These are phyloP conservation scores for Skeletonema potamos DNA, from an alignment of 108 stramenopile genomes.

Conservation along the genomic window DNA sequence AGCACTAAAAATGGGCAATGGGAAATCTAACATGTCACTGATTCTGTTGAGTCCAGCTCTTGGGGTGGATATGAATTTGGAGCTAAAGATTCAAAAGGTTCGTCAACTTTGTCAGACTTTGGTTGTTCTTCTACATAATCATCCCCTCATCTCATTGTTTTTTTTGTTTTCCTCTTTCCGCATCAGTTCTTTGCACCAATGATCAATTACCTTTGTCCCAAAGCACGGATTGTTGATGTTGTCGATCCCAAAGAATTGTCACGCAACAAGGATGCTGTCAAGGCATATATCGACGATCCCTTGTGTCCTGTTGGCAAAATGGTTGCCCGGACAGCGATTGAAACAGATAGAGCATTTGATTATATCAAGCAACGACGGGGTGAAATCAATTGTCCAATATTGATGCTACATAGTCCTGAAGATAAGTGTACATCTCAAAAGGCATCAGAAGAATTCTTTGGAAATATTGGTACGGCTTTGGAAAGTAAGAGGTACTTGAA, in stretches of 20 bases:
- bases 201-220: slow-evolving; percentile 23
- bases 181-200: slow-evolving; percentile 30
- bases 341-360: slow-evolving; percentile 19
- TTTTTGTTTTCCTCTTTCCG: no score
- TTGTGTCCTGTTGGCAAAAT: slow-evolving; percentile 21
- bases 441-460: slow-evolving; percentile 32
- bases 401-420: slow-evolving; percentile 34
- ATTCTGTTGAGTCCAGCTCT: slow-evolving; percentile 36
- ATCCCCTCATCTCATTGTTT: no score
- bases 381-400: slow-evolving; percentile 27
- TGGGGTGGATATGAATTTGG: slow-evolving; percentile 42
- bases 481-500: slow-evolving; percentile 23
- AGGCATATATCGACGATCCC: slow-evolving; percentile 43
- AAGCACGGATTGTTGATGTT: slow-evolving; percentile 38
- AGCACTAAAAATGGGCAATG: slow-evolving; percentile 10
- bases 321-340: slow-evolving; percentile 36
- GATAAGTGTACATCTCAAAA: slow-evolving; percentile 29
- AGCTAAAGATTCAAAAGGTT: slow-evolving; percentile 33
- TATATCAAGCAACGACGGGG: slow-evolving; percentile 12
- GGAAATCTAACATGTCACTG: slow-evolving; percentile 3
- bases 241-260: slow-evolving; percentile 35
- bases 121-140: no score
- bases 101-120: no score
- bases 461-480: slow-evolving; percentile 17
- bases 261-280: slow-evolving; percentile 28